Conservation (phyloP, 768 basidiomycete species). For the Daedaleopsis nitida region DNA sequence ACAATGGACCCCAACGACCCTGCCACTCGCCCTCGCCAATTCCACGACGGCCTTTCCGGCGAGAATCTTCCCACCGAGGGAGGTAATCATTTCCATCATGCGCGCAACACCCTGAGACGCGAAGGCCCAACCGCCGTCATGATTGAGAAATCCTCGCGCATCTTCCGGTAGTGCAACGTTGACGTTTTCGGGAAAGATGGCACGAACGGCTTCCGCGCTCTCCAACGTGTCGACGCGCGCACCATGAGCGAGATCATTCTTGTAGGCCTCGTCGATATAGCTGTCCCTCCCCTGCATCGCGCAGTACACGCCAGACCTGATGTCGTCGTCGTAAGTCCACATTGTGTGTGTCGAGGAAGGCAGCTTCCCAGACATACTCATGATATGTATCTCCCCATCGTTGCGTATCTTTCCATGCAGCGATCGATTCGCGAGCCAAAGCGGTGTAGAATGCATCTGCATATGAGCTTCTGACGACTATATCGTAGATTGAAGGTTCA, state of each 20-base stretch:
- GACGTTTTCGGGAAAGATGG: conserved; percentile 48
- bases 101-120: conserved; percentile 65
- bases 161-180: conserved; percentile 38
- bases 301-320: conserved; percentile 70
- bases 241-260: conserved; percentile 65
- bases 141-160: conserved; percentile 66
- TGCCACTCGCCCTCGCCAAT: conserved; percentile 42
- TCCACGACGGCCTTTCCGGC: conserved; percentile 57
- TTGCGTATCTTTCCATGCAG: conserved; percentile 65
- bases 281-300: conserved; percentile 39
- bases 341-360: not conserved
- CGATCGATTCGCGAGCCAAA: conserved; percentile 77
- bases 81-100: conserved; percentile 56
- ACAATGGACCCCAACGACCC: conserved; percentile 62
- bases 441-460: conserved; percentile 65
- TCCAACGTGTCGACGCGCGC: conserved; percentile 47
- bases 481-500: too few relatives aligned
- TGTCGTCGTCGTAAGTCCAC: not conserved
- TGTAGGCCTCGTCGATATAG: conserved; percentile 57
- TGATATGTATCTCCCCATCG: conserved; percentile 79
- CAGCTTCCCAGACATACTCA: conserved; percentile 52
- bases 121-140: conserved; percentile 83
- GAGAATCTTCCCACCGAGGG: conserved; percentile 61
- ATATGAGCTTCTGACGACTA: conserved; percentile 79
- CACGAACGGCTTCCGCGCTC: conserved; percentile 43